Percentiles rank a stretch among this genome's conserved stretches.
phyloP scores from a whole-genome alignment of 1,284 basidiomycete genomes.

The Ustilago crameri region DNA sequence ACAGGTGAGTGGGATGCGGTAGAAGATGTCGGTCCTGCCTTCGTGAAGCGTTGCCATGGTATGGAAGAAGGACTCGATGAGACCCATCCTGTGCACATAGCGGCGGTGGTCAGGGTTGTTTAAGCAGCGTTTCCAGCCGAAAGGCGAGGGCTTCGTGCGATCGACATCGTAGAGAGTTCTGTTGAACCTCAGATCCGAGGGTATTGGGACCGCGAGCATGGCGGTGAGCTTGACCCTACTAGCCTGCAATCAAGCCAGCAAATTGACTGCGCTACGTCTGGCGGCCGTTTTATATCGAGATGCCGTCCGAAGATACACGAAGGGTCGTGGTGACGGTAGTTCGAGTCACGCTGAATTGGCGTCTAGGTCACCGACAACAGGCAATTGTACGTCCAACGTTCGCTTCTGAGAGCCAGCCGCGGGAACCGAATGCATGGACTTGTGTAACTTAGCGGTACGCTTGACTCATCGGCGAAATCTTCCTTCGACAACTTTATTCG shows the following conservation, averaged over 20 bases:
- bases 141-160: conserved; percentile 37
- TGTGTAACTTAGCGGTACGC: background rate
- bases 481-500: background rate
- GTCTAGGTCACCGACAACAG: too few species aligned
- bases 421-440: too few species aligned
- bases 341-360: too few species aligned
- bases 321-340: too few species aligned
- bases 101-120: conserved; percentile 4
- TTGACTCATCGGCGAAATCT: conserved; percentile 2
- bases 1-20: conserved; percentile 33
- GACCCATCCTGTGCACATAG: conserved; percentile 42
- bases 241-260: background rate
- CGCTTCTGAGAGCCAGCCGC: too few species aligned
- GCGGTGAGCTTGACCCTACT: background rate
- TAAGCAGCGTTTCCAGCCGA: conserved; percentile 34
- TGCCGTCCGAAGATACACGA: too few species aligned
- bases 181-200: conserved; percentile 28
- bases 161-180: conserved; percentile 41
- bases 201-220: conserved; percentile 25
- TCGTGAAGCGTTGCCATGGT: conserved; percentile 47
- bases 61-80: conserved; percentile 49
- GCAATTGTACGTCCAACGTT: too few species aligned
- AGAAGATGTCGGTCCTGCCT: conserved; percentile 47
- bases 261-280: too few species aligned
- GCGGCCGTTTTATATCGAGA: too few species aligned